Evolutionary conservation across 768 basidiomycete species (phyloP).

Genomic region (Collybiopsis confluens): DNA sequence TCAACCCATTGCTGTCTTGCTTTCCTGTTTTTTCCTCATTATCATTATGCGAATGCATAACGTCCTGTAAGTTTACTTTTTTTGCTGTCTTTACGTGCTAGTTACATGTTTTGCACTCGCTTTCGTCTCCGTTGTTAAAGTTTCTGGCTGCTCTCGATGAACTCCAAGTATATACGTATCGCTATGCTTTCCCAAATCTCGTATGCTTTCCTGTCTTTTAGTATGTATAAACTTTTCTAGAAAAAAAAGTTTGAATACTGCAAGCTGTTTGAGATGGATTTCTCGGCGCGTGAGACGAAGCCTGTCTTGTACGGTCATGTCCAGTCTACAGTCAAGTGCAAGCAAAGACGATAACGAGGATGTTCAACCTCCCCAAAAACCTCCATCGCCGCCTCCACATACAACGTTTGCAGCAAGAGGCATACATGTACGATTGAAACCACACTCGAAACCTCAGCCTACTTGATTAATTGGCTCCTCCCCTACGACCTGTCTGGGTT

Average conservation of each 20-base stretch:
- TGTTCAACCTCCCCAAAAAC: constrained; percentile 49
- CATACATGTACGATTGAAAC: constrained; percentile 58
- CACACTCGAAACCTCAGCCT: background rate
- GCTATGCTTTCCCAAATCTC: constrained; percentile 3
- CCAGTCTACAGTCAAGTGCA: background rate
- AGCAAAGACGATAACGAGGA: constrained; percentile 57
- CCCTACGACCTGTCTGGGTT: background rate
- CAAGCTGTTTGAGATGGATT: too few relatives aligned
- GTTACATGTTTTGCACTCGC: constrained; percentile 3
- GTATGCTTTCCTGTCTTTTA: constrained; percentile 1
- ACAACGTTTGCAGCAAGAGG: constrained; percentile 67
- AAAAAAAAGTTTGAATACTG: background rate
- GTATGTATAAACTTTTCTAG: background rate
- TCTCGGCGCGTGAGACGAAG: too few relatives aligned
- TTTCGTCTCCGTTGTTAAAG: constrained; percentile 3
- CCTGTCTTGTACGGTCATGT: background rate
- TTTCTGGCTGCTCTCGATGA: constrained; percentile 5
- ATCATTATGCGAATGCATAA: background rate
- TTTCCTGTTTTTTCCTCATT: constrained; percentile 9
- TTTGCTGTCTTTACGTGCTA: constrained; percentile 6
- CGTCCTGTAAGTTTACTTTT: constrained; percentile 5
- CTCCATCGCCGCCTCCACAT: constrained; percentile 69
- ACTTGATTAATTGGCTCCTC: constrained; percentile 6
- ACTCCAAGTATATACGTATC: constrained; percentile 3
- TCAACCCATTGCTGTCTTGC: constrained; percentile 6